A percentile compares a stretch with the other conserved stretches of the same genome.
These are phyloP conservation scores for Cytospora schulzeri DNA, from an alignment of 2,329 filamentous ascomycete species.

Conservation along the genomic window DNA sequence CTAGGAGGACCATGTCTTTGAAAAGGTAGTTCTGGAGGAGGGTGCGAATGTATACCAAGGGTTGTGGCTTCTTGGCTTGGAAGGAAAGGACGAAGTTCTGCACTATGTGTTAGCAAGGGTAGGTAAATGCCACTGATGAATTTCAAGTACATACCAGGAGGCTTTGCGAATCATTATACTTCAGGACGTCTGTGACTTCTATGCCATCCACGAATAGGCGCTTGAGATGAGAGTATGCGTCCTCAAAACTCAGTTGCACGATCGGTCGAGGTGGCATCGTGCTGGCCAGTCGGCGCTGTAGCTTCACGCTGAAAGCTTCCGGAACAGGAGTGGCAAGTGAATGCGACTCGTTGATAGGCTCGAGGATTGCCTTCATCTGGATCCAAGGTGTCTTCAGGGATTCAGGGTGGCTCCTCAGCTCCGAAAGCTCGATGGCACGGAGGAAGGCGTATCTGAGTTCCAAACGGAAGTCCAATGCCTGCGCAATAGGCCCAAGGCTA, in stretches of 20 bases:
- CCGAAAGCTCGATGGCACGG: slow-evolving; percentile 51
- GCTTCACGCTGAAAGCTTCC: slow-evolving; percentile 84
- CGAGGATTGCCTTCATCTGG: slow-evolving; percentile 53
- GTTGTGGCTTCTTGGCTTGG: slow-evolving; percentile 77
- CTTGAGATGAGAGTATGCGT: slow-evolving; percentile 70
- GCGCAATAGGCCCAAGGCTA: slow-evolving; percentile 43
- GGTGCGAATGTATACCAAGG: slow-evolving; percentile 80
- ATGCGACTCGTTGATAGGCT: slow-evolving; percentile 61
- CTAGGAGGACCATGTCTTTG: slow-evolving; percentile 69
- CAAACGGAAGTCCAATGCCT: slow-evolving; percentile 67
- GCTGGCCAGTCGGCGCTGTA: slow-evolving; percentile 89
- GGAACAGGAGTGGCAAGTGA: slow-evolving; percentile 65
- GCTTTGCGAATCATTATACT: slow-evolving; percentile 69
- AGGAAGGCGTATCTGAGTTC: slow-evolving; percentile 67
- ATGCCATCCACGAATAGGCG: slow-evolving; percentile 72
- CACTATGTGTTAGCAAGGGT: slow-evolving; percentile 25
- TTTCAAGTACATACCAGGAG: slow-evolving; percentile 59
- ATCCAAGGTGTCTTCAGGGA: slow-evolving; percentile 55
- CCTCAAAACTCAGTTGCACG: slow-evolving; percentile 72
- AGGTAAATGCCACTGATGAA: neutral
- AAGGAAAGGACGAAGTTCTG: slow-evolving; percentile 75
- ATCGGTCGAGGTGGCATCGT: slow-evolving; percentile 92
- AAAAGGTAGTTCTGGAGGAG: slow-evolving; percentile 77
- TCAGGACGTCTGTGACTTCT: slow-evolving; percentile 67
- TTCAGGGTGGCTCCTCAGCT: slow-evolving; percentile 48